Base-by-base conservation (phyloP, 192 early-diverging fungal species). In the Gonapodya prolifera region DNA sequence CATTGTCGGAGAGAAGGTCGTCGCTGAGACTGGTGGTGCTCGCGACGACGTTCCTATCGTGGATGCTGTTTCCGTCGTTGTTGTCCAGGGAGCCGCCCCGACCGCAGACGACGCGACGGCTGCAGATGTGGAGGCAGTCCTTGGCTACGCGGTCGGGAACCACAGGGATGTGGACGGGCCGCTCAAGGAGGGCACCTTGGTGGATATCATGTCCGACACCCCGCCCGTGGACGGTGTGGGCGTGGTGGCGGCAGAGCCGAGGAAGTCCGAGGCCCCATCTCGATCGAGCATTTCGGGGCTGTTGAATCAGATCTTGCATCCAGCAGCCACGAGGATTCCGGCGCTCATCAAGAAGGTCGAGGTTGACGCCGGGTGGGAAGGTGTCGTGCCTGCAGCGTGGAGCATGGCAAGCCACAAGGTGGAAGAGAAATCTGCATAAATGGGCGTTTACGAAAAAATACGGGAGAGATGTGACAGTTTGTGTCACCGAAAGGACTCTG, bases 1-100 rank as follows among this genome's bases (percentile, higher is more conserved):
- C 71, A 29, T 73, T 13, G 71, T 73, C 8, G 32, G 71, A 2
- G 71, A 73, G 71, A 73, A 73, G 71, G 71, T 32, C 28, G 31
- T 73, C 18, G 45, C 45, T 61, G 45, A 61, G 45, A 61, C 45
- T 61, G 45, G 45, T 61, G 45, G 45, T 23, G 45, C 45, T 61
- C 45, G 45, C 23, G 8, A 61, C 8, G 45, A 61, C 8, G 23
- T 61, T 8, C 8, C 45, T 16, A 8, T 16, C 8, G 8, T 61
- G 8, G 45, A 61, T 61, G 45, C 45, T 23, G 45, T 61, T 61
- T 16, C 45, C 45, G 45, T 61, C 45, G 45, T 61, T 61, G 45
- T 23, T 61, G 23, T 23, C 45, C 8, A 23, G 8, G 45, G 45
- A 61, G 45, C 8, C 8, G 23, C 8, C 45, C 8, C 8, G 8